Percentiles rank a stretch among this genome's conserved stretches.
phyloP scores from a whole-genome alignment of 1,284 basidiomycete species.

The Pholiota adiposa region DNA sequence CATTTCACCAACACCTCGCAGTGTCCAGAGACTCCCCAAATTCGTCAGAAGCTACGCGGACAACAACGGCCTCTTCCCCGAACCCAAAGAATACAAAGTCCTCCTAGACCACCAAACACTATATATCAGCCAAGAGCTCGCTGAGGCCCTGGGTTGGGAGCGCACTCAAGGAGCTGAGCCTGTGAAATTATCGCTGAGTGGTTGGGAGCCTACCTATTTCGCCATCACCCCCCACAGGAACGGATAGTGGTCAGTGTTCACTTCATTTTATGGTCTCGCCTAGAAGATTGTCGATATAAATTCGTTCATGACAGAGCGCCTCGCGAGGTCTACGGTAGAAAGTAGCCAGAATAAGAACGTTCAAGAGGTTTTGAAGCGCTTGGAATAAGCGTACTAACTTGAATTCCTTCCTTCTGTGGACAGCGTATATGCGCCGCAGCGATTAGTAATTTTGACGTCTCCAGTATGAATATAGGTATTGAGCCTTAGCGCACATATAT shows the following conservation, averaged over 20 bases:
- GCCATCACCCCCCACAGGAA: conserved; percentile 20
- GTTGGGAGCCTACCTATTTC: conserved; percentile 23
- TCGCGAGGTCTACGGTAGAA: conserved; percentile 22
- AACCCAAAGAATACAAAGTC: conserved; percentile 13
- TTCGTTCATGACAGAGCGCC: conserved; percentile 12
- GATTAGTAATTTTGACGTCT: too few species aligned
- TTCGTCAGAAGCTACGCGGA: not conserved
- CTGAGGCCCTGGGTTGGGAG: conserved; percentile 23
- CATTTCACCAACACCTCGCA: too few species aligned
- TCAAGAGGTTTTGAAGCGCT: conserved; percentile 14
- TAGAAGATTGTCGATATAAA: not conserved
- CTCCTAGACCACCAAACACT: conserved; percentile 18
- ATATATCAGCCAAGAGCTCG: conserved; percentile 19
- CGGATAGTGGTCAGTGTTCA: conserved; percentile 19
- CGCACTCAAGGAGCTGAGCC: conserved; percentile 9
- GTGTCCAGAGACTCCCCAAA: not conserved
- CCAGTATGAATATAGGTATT: too few species aligned
- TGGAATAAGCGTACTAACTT: conserved; percentile 5
- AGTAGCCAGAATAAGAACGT: conserved; percentile 22
- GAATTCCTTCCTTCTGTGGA: not conserved
- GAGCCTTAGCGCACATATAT: too few species aligned
- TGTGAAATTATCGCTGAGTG: conserved; percentile 13
- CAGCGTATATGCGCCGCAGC: too few species aligned
- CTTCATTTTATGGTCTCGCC: not conserved
- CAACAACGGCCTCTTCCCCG: too few species aligned